phyloP scores from a whole-genome alignment of 2,329 filamentous ascomycete genomes.

The Xylaria hypoxylon region DNA sequence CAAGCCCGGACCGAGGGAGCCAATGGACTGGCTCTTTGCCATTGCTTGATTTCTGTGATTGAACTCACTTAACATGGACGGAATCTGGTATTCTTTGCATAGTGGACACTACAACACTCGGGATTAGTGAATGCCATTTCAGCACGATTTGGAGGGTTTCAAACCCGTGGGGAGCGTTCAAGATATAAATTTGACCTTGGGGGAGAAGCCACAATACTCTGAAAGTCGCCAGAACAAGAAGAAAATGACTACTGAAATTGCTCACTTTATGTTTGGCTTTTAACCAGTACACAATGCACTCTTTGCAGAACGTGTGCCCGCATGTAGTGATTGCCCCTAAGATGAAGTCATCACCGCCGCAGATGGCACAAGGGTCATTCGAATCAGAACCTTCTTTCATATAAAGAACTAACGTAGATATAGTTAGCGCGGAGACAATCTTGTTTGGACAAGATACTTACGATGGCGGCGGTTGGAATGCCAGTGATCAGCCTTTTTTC shows the following conservation, averaged over 20 bases:
- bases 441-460: slow-evolving; percentile 51
- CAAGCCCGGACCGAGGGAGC: slow-evolving; percentile 1
- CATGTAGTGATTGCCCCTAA: slow-evolving; percentile 87
- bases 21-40: slow-evolving; percentile 64
- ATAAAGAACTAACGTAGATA: slow-evolving; percentile 59
- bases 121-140: slow-evolving; percentile 41
- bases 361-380: slow-evolving; percentile 85
- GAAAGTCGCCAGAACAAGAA: too few species aligned
- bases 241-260: too few species aligned
- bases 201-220: too few species aligned
- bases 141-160: too few species aligned
- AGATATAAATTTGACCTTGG: too few species aligned
- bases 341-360: slow-evolving; percentile 75
- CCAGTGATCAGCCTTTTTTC: slow-evolving; percentile 68
- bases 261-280: slow-evolving; percentile 67
- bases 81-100: slow-evolving; percentile 78
- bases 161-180: too few species aligned
- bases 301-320: slow-evolving; percentile 91
- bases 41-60: slow-evolving; percentile 81
- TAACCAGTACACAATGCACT: slow-evolving; percentile 86
- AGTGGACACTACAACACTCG: slow-evolving; percentile 70
- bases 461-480: slow-evolving; percentile 82
- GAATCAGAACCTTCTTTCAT: slow-evolving; percentile 70
- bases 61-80: slow-evolving; percentile 83
- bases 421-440: slow-evolving; percentile 36